Evolutionary conservation across 768 basidiomycete species (phyloP), one percentile per base, ranked within the genome.

Genomic region (Leucocoprinus sp.): DNA sequence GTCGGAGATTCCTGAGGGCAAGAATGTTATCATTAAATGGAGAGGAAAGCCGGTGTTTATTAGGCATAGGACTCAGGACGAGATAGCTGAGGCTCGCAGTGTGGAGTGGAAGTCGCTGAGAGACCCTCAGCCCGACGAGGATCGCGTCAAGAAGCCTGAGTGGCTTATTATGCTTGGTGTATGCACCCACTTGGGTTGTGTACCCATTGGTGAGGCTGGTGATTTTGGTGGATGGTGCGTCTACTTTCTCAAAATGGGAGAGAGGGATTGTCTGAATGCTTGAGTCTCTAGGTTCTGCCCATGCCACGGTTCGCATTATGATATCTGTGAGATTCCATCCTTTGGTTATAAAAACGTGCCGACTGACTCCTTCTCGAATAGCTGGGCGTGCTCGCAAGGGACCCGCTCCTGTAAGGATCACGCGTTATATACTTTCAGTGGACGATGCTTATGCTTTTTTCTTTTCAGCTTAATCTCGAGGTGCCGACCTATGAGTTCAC

Each of bases 11-110:
- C 96, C 96, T 28, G 92, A 97, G 75, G 93, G 93, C 65, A 93
- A 93, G 78, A 93, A 95, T 62, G 87, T 85, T 55, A 82, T 95
- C 66, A 88, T 93, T 70, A 93, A 97, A 73, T 99, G 96, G 96
- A 88, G 96, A 60, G 96, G 96, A 64, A 99, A 99, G 75, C 96
- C 96, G 53, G 96, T 99, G 44, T 98, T 98, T 75, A 92, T 99
- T 64, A 81, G 96, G 54, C 96, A 99, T 73, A 81, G 96, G 58
- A 99, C 96, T 11, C 58, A 74, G 46, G 76, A 72, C 45, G 96
- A 99, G 72, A 88, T 99, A 56, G 79, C 89, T 52, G 96, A 99
- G 70, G 96, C 96, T 41, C 83, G 88, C 66, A 57, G 64, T 29
- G 69, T 76, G 47, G 82, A 95, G 65, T 84, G 93, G 84, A 90